phyloP scores from a whole-genome alignment of 495 filamentous ascomycete species.

The Podospora bellae-mahoneyi region DNA sequence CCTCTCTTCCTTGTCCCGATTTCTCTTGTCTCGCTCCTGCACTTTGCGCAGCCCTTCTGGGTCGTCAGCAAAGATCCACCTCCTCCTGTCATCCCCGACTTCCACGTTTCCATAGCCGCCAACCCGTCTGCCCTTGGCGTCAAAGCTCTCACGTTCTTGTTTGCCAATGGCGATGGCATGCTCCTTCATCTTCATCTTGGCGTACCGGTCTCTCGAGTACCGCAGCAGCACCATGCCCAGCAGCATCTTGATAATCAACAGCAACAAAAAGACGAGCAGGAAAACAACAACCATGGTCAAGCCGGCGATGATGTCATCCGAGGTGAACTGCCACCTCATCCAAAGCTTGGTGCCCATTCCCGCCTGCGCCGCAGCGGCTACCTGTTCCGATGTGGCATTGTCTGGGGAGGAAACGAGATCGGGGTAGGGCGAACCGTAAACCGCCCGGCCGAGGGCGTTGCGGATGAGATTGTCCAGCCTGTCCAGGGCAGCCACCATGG shows the following conservation, averaged over 20 bases:
- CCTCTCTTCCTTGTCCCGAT: slow-evolving; percentile 55
- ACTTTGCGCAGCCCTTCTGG: slow-evolving; percentile 62
- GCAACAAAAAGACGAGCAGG: slow-evolving; percentile 70
- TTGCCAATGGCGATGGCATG: slow-evolving; percentile 44
- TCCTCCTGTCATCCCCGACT: slow-evolving; percentile 79
- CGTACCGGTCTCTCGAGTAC: slow-evolving; percentile 72
- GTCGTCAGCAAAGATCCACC: slow-evolving; percentile 86
- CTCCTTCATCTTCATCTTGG: slow-evolving; percentile 72
- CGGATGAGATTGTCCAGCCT: slow-evolving; percentile 73
- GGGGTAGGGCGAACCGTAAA: slow-evolving; percentile 50
- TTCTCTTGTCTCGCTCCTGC: slow-evolving; percentile 63
- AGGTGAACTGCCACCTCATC: slow-evolving; percentile 38
- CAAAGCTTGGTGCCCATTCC: slow-evolving; percentile 18
- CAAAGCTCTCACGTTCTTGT: slow-evolving; percentile 52
- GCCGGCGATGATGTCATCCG: slow-evolving; percentile 66
- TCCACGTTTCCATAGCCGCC: slow-evolving; percentile 84
- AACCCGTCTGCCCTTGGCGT: slow-evolving; percentile 67
- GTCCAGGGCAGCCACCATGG: slow-evolving; percentile 67
- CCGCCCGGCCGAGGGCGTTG: slow-evolving; percentile 64
- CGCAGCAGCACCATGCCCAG: slow-evolving; percentile 78
- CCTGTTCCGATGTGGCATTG: slow-evolving; percentile 11
- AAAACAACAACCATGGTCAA: slow-evolving; percentile 75
- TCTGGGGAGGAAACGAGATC: slow-evolving; percentile 14
- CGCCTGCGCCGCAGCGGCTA: background rate
- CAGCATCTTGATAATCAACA: slow-evolving; percentile 75